phyloP scores from a whole-genome alignment of 2,329 filamentous ascomycete species.

The Claviceps monticola region DNA sequence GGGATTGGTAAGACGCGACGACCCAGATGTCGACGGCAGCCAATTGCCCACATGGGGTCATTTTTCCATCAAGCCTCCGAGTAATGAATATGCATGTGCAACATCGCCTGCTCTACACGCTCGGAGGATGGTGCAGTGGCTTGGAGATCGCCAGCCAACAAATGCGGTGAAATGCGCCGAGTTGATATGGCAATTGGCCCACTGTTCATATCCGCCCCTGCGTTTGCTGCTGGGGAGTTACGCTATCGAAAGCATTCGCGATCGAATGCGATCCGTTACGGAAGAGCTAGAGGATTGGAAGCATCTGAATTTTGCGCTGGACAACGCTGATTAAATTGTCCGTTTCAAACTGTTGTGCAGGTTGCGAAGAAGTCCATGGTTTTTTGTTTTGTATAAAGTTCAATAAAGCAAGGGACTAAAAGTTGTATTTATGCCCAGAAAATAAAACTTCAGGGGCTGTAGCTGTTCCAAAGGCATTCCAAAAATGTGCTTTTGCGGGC shows the following conservation, averaged over 20 bases:
- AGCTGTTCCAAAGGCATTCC: no score
- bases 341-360: no score
- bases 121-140: constrained; percentile 83
- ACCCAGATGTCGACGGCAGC: constrained; percentile 42
- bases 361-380: no score
- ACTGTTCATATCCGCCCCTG: constrained; percentile 87
- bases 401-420: no score
- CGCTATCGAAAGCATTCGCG: constrained; percentile 89
- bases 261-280: constrained; percentile 76
- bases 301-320: constrained; percentile 51
- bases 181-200: constrained; percentile 84
- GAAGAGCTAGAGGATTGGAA: constrained; percentile 95
- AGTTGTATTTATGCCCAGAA: no score
- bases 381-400: no score
- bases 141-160: constrained; percentile 82
- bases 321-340: neutral
- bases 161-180: constrained; percentile 88
- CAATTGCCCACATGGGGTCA: constrained; percentile 76
- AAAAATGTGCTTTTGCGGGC: no score
- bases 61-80: constrained; percentile 78
- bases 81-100: constrained; percentile 63
- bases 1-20: constrained; percentile 75
- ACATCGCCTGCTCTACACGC: constrained; percentile 80
- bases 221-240: constrained; percentile 81
- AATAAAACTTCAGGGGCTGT: no score